Base-by-base conservation (phyloP, 1,284 basidiomycete species). In the Cryptococcus sp. region DNA sequence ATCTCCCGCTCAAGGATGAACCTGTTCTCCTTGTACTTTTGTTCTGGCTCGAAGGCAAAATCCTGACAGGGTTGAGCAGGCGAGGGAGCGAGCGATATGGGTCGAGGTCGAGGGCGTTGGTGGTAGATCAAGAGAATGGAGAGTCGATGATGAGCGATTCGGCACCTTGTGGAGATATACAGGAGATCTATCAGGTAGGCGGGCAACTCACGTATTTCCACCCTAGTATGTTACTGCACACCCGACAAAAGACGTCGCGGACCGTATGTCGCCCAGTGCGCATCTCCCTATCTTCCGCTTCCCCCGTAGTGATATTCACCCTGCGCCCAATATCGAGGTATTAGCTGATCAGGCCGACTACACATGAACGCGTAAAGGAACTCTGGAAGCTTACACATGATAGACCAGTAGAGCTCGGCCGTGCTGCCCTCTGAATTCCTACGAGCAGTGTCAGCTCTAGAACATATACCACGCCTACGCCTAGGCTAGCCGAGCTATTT, bases 11-110 rank as follows among this genome's bases (percentile, higher is more conserved):
- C 95, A 59, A 99, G 88, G 76, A 99, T 98, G 78, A 86, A 97
- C 81, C 94, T 94, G 76, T 93, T 93, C 82, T 99, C 95, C 78
- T 99, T 99, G 84, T 99, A 99, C 79, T 91, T 93, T 83, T 99
- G 94, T 15, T 86, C 84, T 8, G 82, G 73, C 72, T 96, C 93
- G 75, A 88, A 97, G 6, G 95, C 95, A 57, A 86, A 85, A 77
- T 96, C 94, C 94, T 96, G 72, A n/a, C n/a, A n/a, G n/a, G 15
- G 4, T 8, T 41, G n/a, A 11, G 11, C 11, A 41, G 11, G 39
- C 11, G 39, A 41, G n/a, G 39, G 39, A 20, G 17, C 17, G 41
- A 44, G 16, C 41, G 20, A 31, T 31, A 46, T 22, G 48, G 10
- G 11, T 54, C 31, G 31, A 27, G 58, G 25, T 16, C 47, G 16